Base-by-base conservation (phyloP, 208 protist species). In the Strigomonas culicis region DNA sequence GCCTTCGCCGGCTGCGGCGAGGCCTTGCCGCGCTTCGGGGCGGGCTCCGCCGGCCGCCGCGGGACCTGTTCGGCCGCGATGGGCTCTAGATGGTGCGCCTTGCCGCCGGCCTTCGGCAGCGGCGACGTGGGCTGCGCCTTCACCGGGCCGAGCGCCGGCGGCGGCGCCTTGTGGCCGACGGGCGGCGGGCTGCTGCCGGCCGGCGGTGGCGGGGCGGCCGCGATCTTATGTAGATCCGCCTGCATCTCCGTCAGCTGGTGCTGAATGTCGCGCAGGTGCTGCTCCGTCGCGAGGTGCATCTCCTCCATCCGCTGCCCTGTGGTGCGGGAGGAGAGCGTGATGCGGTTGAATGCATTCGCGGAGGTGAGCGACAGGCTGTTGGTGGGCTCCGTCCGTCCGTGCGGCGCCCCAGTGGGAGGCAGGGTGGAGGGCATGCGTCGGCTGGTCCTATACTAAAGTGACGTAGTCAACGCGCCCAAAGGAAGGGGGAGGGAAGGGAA, bases 181-280 rank as follows among this genome's bases (percentile, higher is more conserved):
- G 25, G 24, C 53, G 63, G 55, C n/a, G 39, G 43, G 30, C 43
- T 25, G 31, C 34, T 10, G 7, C 7, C 34, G 10, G 7, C 34
- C 10, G 34, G 34, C 34, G 34, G 34, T 10, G 34, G 34, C 34
- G 11, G 11, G 1, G 63, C n/a, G 19, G 46, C 41, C 6, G 62
- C 30, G 28, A 77, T 27, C 17, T 61, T 68, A 53, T 74, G 65
- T 32, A 90, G 65, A 31, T 91, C 88, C 13, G 70, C 70, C 53
- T 86, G 84, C 67, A 90, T 80, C 6, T 34, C 28, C 2, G 66
- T 70, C 51, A 90, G 70, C 68, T 88, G 87, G 2, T 51, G 39
- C 65, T 80, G 69, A 17, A 92, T 72, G 0, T 49, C 63, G 43
- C 77, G 63, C 49, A 88, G 59, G 49, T 84, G 80, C 36, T 64